Percentiles rank a stretch among this genome's conserved stretches.
Evolutionary conservation across 129 eudicot genomes (phyloP).

Genomic region (Centrapalus pauciflorus): DNA sequence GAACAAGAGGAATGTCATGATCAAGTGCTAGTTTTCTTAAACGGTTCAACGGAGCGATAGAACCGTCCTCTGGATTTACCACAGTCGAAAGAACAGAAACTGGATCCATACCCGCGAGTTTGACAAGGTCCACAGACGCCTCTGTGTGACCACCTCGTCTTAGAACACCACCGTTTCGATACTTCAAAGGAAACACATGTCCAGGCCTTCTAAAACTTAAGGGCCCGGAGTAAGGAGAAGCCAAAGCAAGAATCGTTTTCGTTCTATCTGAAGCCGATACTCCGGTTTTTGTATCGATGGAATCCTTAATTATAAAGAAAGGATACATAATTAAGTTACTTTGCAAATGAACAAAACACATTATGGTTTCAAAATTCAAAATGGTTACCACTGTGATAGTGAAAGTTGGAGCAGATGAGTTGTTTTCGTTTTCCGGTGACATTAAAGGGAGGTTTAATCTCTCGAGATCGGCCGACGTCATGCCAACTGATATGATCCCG

Average conservation of each 20-base stretch:
- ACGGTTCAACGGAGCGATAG: constrained; percentile 49
- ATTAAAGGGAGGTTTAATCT: constrained; percentile 81
- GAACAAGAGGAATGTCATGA: constrained; percentile 60
- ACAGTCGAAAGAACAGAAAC: constrained; percentile 64
- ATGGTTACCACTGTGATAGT: constrained; percentile 93
- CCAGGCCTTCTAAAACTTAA: constrained; percentile 76
- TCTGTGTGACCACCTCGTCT: constrained; percentile 85
- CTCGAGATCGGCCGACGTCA: constrained; percentile 77
- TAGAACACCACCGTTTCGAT: constrained; percentile 71
- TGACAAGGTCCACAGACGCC: constrained; percentile 83
- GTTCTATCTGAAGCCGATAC: constrained; percentile 89
- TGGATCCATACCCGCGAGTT: constrained; percentile 64
- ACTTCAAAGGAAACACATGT: constrained; percentile 87
- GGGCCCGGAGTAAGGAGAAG: constrained; percentile 54
- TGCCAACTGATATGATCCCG: constrained; percentile 85
- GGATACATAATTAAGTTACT: constrained; percentile 2
- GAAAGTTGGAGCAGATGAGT: constrained; percentile 69
- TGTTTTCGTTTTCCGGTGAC: constrained; percentile 73
- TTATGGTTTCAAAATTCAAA: neutral
- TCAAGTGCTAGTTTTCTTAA: constrained; percentile 53
- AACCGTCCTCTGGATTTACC: constrained; percentile 70
- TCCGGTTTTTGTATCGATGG: constrained; percentile 67
- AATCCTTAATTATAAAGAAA: constrained; percentile 62
- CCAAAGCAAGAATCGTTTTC: constrained; percentile 63
- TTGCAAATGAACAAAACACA: neutral